These are phyloP conservation scores for Mycena rosella DNA, from an alignment of 768 basidiomycete species.

Conservation along the genomic window DNA sequence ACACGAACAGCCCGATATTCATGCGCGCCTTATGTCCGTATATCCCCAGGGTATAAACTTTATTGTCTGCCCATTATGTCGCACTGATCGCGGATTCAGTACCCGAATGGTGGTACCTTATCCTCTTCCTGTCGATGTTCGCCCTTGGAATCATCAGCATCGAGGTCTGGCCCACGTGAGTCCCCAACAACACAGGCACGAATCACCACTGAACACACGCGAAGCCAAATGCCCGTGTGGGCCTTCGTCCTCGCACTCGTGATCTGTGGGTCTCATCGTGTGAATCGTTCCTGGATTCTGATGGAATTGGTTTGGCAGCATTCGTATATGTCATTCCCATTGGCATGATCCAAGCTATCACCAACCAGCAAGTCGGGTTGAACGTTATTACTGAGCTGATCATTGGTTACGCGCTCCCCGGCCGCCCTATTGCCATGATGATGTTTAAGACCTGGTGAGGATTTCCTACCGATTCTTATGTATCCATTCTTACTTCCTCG, in stretches of 20 bases:
- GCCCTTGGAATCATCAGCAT: constrained; percentile 64
- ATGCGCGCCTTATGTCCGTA: constrained; percentile 82
- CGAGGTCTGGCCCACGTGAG: constrained; percentile 67
- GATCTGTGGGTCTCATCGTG: constrained; percentile 55
- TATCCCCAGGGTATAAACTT: no score
- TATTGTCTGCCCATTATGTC: no score
- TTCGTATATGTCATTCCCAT: constrained; percentile 82
- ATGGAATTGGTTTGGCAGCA: constrained; percentile 40
- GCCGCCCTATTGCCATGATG: constrained; percentile 49
- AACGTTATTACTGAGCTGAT: constrained; percentile 86
- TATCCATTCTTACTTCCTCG: no score
- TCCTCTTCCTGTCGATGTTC: constrained; percentile 70
- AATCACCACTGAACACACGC: no score
- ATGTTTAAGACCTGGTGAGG: constrained; percentile 78
- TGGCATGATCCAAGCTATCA: constrained; percentile 77
- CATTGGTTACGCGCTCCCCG: constrained; percentile 63
- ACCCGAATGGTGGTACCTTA: constrained; percentile 88
- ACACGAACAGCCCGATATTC: constrained; percentile 86
- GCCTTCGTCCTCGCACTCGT: constrained; percentile 77
- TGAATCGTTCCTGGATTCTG: not conserved
- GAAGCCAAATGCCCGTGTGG: no score
- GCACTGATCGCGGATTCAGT: no score
- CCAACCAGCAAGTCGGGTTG: constrained; percentile 82
- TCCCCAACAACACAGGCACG: no score
- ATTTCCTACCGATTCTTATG: no score